Percentiles rank a stretch among this genome's conserved stretches.
phyloP scores from a whole-genome alignment of 495 filamentous ascomycete species.

The Aspergillus leporis region DNA sequence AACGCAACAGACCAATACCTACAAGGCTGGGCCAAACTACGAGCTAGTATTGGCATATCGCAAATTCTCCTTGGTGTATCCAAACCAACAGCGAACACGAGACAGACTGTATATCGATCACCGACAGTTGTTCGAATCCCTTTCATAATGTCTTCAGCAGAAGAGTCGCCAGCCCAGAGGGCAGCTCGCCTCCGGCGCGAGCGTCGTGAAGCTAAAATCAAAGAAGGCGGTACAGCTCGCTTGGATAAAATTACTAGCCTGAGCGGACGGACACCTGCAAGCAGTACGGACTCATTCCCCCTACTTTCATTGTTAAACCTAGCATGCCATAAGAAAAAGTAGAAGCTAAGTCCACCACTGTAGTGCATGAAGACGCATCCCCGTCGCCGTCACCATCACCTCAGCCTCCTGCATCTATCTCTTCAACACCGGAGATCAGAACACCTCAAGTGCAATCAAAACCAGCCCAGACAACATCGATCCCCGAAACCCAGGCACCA shows the following conservation, averaged over 20 bases:
- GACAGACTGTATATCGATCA: not conserved
- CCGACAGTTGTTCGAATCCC: not conserved
- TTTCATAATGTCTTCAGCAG: conserved; percentile 37
- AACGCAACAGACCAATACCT: not conserved
- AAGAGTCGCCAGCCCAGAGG: conserved; percentile 60
- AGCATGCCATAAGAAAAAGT: not conserved
- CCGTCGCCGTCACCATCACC: conserved; percentile 36
- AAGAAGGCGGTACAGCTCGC: conserved; percentile 73
- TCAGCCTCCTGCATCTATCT: conserved; percentile 18
- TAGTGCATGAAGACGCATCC: conserved; percentile 34
- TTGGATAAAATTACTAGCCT: conserved; percentile 83
- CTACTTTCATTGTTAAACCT: not conserved
- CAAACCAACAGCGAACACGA: not conserved
- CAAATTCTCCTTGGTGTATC: not conserved
- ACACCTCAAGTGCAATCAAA: conserved; percentile 13
- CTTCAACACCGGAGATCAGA: conserved; percentile 22
- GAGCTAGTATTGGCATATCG: not conserved
- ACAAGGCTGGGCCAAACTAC: not conserved
- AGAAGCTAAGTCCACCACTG: not conserved
- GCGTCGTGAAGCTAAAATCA: conserved; percentile 86
- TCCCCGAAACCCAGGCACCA: conserved; percentile 9
- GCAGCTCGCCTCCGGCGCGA: conserved; percentile 86
- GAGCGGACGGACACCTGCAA: conserved; percentile 61
- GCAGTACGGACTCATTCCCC: conserved; percentile 28
- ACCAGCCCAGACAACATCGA: conserved; percentile 4